Evolutionary conservation across 192 early-diverging fungal genomes (phyloP).

Genomic region (Linnemannia schmuckeri): DNA sequence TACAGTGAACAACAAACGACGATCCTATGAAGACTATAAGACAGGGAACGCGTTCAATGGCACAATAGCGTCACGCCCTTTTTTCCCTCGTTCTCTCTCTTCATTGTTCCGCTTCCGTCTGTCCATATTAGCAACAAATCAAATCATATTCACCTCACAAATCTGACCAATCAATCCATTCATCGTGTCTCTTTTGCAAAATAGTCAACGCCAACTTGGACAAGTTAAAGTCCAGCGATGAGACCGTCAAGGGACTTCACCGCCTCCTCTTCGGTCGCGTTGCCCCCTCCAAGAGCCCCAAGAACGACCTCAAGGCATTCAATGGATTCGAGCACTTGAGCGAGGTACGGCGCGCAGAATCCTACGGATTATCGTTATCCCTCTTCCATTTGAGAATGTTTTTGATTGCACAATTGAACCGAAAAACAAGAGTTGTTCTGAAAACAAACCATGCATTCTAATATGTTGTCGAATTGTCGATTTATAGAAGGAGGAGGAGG

Average conservation of each 20-base stretch:
- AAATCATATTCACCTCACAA: not conserved
- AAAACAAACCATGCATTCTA: not conserved
- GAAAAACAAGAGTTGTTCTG: not conserved
- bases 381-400: not conserved
- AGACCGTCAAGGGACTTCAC: constrained; percentile 44
- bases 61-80: not conserved
- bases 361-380: not conserved
- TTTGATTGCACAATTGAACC: not conserved
- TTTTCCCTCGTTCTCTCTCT: not conserved
- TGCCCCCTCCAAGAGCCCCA: constrained; percentile 34
- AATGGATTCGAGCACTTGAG: constrained; percentile 36
- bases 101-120: not conserved
- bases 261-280: constrained; percentile 41
- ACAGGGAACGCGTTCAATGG: not conserved
- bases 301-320: constrained; percentile 49
- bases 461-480: not conserved
- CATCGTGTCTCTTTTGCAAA: not conserved
- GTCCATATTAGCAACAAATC: not conserved
- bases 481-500: constrained; percentile 48
- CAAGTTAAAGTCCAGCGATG: constrained; percentile 47
- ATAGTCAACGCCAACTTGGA: constrained; percentile 51
- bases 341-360: constrained; percentile 18
- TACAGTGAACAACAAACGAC: not conserved
- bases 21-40: not conserved
- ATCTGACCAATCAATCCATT: not conserved